Evolutionary conservation across 2,329 filamentous ascomycete species (phyloP).

Genomic region (Aspergillus ibericus): DNA sequence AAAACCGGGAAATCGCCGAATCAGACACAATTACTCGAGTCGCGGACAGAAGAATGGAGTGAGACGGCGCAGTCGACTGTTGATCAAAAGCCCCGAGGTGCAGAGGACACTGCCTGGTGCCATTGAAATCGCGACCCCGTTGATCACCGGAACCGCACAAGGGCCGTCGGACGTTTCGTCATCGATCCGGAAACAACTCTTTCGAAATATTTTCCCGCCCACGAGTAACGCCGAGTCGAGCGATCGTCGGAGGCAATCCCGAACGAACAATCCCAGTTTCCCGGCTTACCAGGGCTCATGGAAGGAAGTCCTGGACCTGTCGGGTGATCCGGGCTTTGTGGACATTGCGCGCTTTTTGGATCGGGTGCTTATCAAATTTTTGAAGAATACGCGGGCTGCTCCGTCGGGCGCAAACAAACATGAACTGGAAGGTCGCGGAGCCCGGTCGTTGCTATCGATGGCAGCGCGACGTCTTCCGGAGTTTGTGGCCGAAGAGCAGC

Average conservation of each 20-base stretch:
- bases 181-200: conserved; percentile 24
- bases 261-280: conserved; percentile 29
- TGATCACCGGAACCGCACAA: conserved; percentile 39
- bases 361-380: conserved; percentile 37
- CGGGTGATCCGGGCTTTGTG: conserved; percentile 33
- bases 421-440: conserved; percentile 18
- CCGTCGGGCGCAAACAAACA: background rate
- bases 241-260: conserved; percentile 16
- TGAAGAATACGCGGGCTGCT: conserved; percentile 33
- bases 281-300: conserved; percentile 33
- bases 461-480: conserved; percentile 36
- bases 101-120: conserved; percentile 39
- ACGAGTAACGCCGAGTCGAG: conserved; percentile 5
- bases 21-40: conserved; percentile 40
- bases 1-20: conserved; percentile 31
- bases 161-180: conserved; percentile 15
- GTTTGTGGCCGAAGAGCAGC: conserved; percentile 42
- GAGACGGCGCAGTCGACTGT: conserved; percentile 29
- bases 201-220: conserved; percentile 13
- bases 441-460: conserved; percentile 42
- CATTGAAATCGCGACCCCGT: conserved; percentile 44
- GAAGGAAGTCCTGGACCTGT: conserved; percentile 36
- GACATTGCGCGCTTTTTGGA: conserved; percentile 38
- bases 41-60: conserved; percentile 27
- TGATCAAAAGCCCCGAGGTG: conserved; percentile 38